Base-by-base conservation (phyloP, 208 protist genomes). In the Acanthamoeba castellanii region DNA sequence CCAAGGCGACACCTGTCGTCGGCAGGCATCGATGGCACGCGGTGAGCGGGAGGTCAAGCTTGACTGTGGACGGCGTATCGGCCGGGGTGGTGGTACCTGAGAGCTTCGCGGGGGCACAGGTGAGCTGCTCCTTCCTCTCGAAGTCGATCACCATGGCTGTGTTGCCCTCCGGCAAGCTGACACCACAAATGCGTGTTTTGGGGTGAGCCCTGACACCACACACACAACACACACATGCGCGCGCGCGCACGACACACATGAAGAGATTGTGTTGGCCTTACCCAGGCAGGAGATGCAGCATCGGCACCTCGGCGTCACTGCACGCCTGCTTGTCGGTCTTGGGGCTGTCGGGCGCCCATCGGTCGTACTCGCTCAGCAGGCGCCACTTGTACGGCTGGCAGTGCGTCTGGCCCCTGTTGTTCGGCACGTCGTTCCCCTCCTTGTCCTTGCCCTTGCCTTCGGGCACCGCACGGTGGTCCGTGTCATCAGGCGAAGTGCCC, bases 311-410 rank as follows among this genome's bases (percentile, higher is more conserved):
- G 18, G 34, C 22, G 4, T 34, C 8, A 27, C 22, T 6, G 30
- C 64, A 70, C 9, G n/a, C 22, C 9, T 70, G 22, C n/a, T 70
- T 70, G n/a, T 70, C n/a, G 64, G n/a, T 37, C 64, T 37, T 70
- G 7, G 64, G 64, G 64, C 18, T 3, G 30, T 70, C 64, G 64
- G 64, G n/a, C 22, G 8, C n/a, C 13, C n/a, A 16, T 8, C 64
- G 64, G 64, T 70, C n/a, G 64, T 70, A 70, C n/a, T 70, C 64
- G 64, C 64, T 37, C 64, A 70, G 64, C 14, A 70, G 64, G n/a
- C 64, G 8, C n/a, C 14, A 70, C 30, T 0, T 34, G 64, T 34
- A 34, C 27, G 22, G 18, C 8, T n/a, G 64, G 9, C 22, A 20
- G 64, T 34, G n/a, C 37, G 3, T 37, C n/a, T 70, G 64, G 6